phyloP scores from a whole-genome alignment of 2,329 filamentous ascomycete genomes.

The Cercospora sojina region DNA sequence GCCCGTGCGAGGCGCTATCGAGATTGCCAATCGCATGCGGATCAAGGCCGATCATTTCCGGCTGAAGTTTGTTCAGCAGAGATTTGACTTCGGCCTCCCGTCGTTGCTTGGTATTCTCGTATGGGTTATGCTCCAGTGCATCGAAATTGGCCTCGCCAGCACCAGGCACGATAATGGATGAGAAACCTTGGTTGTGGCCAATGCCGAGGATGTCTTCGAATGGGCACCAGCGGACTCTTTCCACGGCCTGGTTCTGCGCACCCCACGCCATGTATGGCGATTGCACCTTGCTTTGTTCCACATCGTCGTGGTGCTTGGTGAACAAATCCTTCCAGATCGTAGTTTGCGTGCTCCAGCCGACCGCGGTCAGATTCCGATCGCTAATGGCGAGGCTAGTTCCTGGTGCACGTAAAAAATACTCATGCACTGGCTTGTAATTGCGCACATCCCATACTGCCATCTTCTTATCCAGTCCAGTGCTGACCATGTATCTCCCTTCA shows the following conservation, averaged over 20 bases:
- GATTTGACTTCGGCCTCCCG: constrained; percentile 88
- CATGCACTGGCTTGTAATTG: constrained; percentile 89
- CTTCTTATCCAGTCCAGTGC: constrained; percentile 81
- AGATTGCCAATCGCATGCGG: constrained; percentile 88
- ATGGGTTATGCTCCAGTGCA: constrained; percentile 88
- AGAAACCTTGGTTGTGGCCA: constrained; percentile 81
- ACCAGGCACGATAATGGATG: constrained; percentile 84
- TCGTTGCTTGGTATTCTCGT: constrained; percentile 87
- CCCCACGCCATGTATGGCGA: constrained; percentile 94
- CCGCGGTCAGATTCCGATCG: constrained; percentile 80
- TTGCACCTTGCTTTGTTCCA: constrained; percentile 74
- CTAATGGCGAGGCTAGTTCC: constrained; percentile 84
- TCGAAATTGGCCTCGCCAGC: constrained; percentile 98
- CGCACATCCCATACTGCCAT: constrained; percentile 97
- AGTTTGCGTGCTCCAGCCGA: constrained; percentile 86
- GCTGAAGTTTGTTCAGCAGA: constrained; percentile 89
- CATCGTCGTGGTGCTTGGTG: constrained; percentile 57
- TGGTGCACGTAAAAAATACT: constrained; percentile 79
- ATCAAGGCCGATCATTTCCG: constrained; percentile 95
- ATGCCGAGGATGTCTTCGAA: constrained; percentile 91
- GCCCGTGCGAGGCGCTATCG: constrained; percentile 75
- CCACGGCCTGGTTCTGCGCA: constrained; percentile 76
- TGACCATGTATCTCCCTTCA: constrained; percentile 93
- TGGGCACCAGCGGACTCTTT: constrained; percentile 86
- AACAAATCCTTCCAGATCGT: constrained; percentile 92